Base-by-base conservation (phyloP, 257 asterid genomes). In the Solanum chmielewskii region DNA sequence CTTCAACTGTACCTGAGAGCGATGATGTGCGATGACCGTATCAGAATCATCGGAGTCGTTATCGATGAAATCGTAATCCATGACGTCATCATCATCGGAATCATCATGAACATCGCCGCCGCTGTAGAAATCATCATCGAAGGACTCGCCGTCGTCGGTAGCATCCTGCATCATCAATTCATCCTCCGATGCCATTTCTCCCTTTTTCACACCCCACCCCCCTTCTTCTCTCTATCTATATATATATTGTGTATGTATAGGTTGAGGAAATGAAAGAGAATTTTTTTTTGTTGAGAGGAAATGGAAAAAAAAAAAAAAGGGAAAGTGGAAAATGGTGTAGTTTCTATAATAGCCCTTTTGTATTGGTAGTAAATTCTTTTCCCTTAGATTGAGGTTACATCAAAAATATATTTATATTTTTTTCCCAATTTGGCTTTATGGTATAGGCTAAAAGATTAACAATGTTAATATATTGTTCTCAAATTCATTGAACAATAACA, bases 1-100 rank as follows among this genome's bases (percentile, higher is more conserved):
- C 81, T 37, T 23, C 81, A 37, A 73, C 18, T 73, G 9, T 29
- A 96, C 99, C 99, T 91, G 96, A 33, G 94, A 93, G 85, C 98
- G 98, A 74, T 89, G 91, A 88, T 90, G 89, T 56, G 94, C 86
- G 86, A 90, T 85, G 44, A 87, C 85, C 73, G 92, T 96, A 90
- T 93, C 98, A 47, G 94, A 93, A 89, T 96, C 98, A 86, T 95
- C 98, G 3, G 98, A 92, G 74, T 93, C 98, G 44, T 93, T 91
- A 89, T 94, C 98, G 82, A 93, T 90, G 88, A 94, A 96, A 23
- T 92, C 98, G 74, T 93, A 93, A 88, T 95, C 94, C 91, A 94
- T 91, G 82, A 88, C 94, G 89, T 93, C 97, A 64, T 91, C 95
- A 27, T 91, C 94, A 75, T 91, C 96, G 88, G 95, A 91, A 64